phyloP scores from a whole-genome alignment of 768 basidiomycete genomes.

The Naganishia kalamii region DNA sequence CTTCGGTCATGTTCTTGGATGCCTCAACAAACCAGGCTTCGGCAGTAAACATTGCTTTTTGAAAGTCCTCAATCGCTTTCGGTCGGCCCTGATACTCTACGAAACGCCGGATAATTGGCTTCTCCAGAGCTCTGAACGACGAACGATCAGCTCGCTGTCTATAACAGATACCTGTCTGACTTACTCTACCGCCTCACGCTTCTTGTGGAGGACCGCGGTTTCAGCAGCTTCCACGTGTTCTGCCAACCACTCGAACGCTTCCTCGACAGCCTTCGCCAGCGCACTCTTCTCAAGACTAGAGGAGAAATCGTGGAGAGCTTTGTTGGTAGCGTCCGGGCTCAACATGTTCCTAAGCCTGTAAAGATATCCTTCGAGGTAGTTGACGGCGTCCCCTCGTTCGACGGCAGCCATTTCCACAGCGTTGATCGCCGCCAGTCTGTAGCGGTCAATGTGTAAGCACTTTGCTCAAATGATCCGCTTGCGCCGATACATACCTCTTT shows the following conservation, averaged over 20 bases:
- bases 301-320: slow-evolving; percentile 81
- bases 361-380: slow-evolving; percentile 85
- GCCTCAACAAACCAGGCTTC: slow-evolving; percentile 77
- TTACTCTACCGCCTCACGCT: slow-evolving; percentile 76
- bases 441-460: background rate
- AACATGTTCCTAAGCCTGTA: slow-evolving; percentile 82
- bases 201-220: slow-evolving; percentile 65
- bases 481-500: slow-evolving; percentile 54
- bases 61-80: slow-evolving; percentile 77
- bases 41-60: slow-evolving; percentile 55
- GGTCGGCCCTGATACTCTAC: slow-evolving; percentile 83
- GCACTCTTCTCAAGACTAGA: slow-evolving; percentile 62
- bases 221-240: slow-evolving; percentile 78
- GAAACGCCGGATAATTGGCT: slow-evolving; percentile 77
- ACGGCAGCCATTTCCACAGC: slow-evolving; percentile 67
- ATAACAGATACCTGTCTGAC: slow-evolving; percentile 43
- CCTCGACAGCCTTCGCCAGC: slow-evolving; percentile 64
- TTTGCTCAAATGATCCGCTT: background rate
- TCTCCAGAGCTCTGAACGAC: slow-evolving; percentile 60
- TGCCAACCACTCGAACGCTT: slow-evolving; percentile 72
- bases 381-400: slow-evolving; percentile 80
- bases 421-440: slow-evolving; percentile 72
- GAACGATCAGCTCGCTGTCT: background rate
- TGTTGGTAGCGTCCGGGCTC: slow-evolving; percentile 57
- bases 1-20: slow-evolving; percentile 62